Evolutionary conservation across 2,329 filamentous ascomycete genomes (phyloP).

Genomic region (Fusarium agapanthi): DNA sequence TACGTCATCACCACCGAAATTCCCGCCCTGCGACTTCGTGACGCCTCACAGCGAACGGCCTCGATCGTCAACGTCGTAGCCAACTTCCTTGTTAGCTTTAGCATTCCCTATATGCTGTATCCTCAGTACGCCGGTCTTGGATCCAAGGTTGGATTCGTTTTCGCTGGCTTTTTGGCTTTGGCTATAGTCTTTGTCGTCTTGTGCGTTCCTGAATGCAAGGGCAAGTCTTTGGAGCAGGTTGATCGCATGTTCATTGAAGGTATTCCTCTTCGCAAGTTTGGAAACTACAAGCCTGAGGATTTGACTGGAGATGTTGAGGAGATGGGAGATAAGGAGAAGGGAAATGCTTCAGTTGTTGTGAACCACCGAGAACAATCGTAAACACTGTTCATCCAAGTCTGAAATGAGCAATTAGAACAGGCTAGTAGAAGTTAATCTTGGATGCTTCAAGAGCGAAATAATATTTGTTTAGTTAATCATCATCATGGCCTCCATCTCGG

Average conservation of each 20-base stretch:
- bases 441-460: rapidly evolving
- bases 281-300: constrained; percentile 12
- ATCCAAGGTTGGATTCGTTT: constrained; percentile 34
- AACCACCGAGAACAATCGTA: not conserved
- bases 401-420: rapidly evolving
- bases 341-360: not conserved
- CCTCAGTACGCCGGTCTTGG: constrained; percentile 20
- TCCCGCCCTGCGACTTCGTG: constrained; percentile 16
- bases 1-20: constrained; percentile 36
- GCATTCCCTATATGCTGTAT: constrained; percentile 31
- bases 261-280: constrained; percentile 29
- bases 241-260: constrained; percentile 30
- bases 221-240: constrained; percentile 34
- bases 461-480: not conserved
- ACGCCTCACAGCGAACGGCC: constrained; percentile 12
- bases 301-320: constrained; percentile 1
- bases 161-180: constrained; percentile 13
- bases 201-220: constrained; percentile 34
- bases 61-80: not conserved
- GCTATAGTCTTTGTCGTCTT: constrained; percentile 19
- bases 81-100: constrained; percentile 34
- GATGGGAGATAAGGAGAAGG: not conserved
- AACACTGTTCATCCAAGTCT: not conserved
- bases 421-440: rapidly evolving
- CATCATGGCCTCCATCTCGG: not conserved